Percentiles rank a stretch among this genome's conserved stretches.
Conservation (phyloP, 257 asterid species). For the Nicotiana knightiana region DNA sequence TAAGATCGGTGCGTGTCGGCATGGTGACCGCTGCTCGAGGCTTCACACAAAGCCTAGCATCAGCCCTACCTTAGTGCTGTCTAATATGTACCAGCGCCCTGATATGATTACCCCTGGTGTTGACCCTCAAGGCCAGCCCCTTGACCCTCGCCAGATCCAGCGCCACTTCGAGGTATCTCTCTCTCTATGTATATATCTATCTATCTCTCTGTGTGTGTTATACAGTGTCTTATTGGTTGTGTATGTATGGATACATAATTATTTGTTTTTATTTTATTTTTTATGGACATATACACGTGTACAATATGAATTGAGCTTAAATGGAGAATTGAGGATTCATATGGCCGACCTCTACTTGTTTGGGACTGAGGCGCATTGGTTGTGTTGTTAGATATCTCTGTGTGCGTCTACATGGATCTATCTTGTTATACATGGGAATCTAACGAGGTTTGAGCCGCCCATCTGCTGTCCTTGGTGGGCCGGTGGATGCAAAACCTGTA, state of each 20-base stretch:
- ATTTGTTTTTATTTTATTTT: too few species aligned
- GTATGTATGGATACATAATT: not conserved
- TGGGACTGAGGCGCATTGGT: too few species aligned
- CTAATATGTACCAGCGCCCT: constrained; percentile 86
- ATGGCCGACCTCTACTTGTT: too few species aligned
- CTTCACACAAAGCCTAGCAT: constrained; percentile 80
- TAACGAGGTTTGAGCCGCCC: not conserved
- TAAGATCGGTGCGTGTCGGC: constrained; percentile 90
- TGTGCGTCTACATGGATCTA: not conserved
- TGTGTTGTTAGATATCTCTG: not conserved
- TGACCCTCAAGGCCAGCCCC: constrained; percentile 73
- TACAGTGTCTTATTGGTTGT: not conserved
- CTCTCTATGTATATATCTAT: not conserved
- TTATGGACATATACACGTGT: too few species aligned
- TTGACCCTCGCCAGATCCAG: constrained; percentile 72
- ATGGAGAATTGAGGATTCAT: too few species aligned
- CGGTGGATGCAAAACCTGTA: not conserved
- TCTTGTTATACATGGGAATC: not conserved
- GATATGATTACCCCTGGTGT: constrained; percentile 88
- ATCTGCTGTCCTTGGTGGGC: not conserved
- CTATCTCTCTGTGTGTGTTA: not conserved
- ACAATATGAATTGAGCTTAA: too few species aligned
- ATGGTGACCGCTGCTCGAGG: constrained; percentile 80
- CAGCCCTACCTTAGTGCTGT: constrained; percentile 65
- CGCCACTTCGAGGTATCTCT: constrained; percentile 54